Evolutionary conservation across 2,329 filamentous ascomycete species (phyloP).

Genomic region (Pestalotiopsis fici): DNA sequence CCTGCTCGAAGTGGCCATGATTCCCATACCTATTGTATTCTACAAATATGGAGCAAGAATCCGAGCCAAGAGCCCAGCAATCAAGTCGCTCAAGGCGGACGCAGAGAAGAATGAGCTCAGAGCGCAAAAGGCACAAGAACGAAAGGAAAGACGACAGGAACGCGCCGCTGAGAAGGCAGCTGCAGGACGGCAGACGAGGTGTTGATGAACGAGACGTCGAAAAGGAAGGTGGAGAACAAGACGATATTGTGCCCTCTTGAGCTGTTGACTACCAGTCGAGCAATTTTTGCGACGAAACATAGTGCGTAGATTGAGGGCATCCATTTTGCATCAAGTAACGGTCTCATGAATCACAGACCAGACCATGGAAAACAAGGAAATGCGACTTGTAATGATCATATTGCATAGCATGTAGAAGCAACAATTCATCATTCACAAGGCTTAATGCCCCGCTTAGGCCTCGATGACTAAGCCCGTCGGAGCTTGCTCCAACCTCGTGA

Average conservation of each 20-base stretch:
- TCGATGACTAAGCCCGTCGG: neutral
- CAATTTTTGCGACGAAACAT: too few species aligned
- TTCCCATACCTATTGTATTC: slow-evolving; percentile 81
- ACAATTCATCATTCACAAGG: neutral
- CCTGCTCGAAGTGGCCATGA: slow-evolving; percentile 69
- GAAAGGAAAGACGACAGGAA: slow-evolving; percentile 16
- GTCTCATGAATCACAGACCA: too few species aligned
- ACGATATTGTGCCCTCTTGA: neutral
- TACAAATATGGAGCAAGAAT: slow-evolving; percentile 63
- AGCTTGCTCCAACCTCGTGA: neutral
- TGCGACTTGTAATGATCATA: too few species aligned
- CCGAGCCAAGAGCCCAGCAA: slow-evolving; percentile 49
- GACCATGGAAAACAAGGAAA: too few species aligned
- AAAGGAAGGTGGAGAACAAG: neutral
- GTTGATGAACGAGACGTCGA: neutral
- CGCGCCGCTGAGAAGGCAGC: neutral
- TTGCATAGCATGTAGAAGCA: too few species aligned
- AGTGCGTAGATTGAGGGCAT: too few species aligned
- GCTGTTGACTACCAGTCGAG: too few species aligned
- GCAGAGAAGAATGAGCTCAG: slow-evolving; percentile 39
- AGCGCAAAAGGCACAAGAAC: slow-evolving; percentile 28
- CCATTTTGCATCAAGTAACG: too few species aligned
- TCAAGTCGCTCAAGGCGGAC: slow-evolving; percentile 46
- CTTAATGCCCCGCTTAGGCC: neutral
- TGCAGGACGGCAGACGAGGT: slow-evolving; percentile 5